These are phyloP conservation scores for Penicillium canescens DNA, from an alignment of 495 filamentous ascomycete genomes.

Conservation along the genomic window DNA sequence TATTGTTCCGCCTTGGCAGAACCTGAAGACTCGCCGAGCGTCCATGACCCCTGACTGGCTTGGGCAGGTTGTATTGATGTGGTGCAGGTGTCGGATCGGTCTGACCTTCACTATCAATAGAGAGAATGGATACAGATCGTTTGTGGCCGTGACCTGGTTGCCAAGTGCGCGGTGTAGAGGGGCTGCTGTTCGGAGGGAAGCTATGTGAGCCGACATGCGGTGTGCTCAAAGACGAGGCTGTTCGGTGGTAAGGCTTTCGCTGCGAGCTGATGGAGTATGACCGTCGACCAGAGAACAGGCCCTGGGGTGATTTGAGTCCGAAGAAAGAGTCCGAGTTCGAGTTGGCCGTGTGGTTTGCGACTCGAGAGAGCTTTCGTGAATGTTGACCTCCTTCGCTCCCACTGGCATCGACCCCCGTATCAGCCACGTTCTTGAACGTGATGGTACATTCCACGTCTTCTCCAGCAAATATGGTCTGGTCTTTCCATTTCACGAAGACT, in stretches of 20 bases:
- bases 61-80: slow-evolving; percentile 34
- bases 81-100: slow-evolving; percentile 38
- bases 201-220: slow-evolving; percentile 44
- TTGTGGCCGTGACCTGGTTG: slow-evolving; percentile 56
- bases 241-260: slow-evolving; percentile 38
- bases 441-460: slow-evolving; percentile 93
- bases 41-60: slow-evolving; percentile 64
- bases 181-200: slow-evolving; percentile 41
- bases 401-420: slow-evolving; percentile 30
- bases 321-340: slow-evolving; percentile 44
- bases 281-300: slow-evolving; percentile 41
- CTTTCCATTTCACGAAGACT: slow-evolving; percentile 92
- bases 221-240: slow-evolving; percentile 47
- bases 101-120: slow-evolving; percentile 67
- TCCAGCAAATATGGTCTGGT: slow-evolving; percentile 89
- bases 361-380: slow-evolving; percentile 48
- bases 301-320: slow-evolving; percentile 40
- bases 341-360: slow-evolving; percentile 37
- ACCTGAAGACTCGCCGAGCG: slow-evolving; percentile 85
- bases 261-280: slow-evolving; percentile 37
- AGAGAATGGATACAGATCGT: slow-evolving; percentile 93
- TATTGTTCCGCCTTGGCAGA: slow-evolving; percentile 55
- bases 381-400: slow-evolving; percentile 33
- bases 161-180: slow-evolving; percentile 40
- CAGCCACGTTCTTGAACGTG: slow-evolving; percentile 88